These are phyloP conservation scores for Penicillium sp. DNA, from an alignment of 2,329 filamentous ascomycete species.

Conservation along the genomic window DNA sequence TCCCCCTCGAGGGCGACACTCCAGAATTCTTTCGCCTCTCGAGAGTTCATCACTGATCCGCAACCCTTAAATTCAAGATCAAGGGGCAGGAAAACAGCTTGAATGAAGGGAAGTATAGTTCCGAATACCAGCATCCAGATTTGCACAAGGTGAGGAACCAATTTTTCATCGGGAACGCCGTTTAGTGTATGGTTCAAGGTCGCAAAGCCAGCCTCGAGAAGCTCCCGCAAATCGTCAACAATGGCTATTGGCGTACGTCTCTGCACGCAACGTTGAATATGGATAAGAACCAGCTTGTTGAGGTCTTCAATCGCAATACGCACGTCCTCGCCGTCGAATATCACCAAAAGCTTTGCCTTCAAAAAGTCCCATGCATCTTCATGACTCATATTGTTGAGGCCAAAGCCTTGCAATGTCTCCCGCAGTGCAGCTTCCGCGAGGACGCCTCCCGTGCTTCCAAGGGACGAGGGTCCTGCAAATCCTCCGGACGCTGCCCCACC, in stretches of 20 bases:
- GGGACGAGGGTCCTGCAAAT: constrained; percentile 43
- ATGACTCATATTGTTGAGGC: constrained; percentile 70
- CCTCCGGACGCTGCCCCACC: constrained; percentile 32
- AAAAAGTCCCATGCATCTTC: constrained; percentile 71
- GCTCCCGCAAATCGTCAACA: constrained; percentile 66
- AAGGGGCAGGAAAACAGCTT: constrained; percentile 90
- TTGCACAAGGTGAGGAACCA: constrained; percentile 90
- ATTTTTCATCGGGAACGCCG: constrained; percentile 77
- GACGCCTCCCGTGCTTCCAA: constrained; percentile 38
- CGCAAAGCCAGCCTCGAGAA: constrained; percentile 74
- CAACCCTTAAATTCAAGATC: constrained; percentile 91
- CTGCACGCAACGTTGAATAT: constrained; percentile 67
- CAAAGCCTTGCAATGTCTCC: constrained; percentile 56
- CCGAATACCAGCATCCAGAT: constrained; percentile 95
- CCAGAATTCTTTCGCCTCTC: constrained; percentile 91
- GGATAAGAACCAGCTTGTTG: constrained; percentile 65
- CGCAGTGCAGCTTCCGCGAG: constrained; percentile 44
- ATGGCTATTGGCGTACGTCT: constrained; percentile 63
- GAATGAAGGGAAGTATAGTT: constrained; percentile 87
- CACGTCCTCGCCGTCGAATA: constrained; percentile 69
- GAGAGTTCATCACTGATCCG: constrained; percentile 75
- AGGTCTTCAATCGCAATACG: constrained; percentile 69
- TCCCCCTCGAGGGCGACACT: constrained; percentile 65
- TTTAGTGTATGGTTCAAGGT: constrained; percentile 84
- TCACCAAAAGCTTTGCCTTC: constrained; percentile 65